Base-by-base conservation (phyloP, 2,329 filamentous ascomycete species). In the Cryphonectria nitschkei region DNA sequence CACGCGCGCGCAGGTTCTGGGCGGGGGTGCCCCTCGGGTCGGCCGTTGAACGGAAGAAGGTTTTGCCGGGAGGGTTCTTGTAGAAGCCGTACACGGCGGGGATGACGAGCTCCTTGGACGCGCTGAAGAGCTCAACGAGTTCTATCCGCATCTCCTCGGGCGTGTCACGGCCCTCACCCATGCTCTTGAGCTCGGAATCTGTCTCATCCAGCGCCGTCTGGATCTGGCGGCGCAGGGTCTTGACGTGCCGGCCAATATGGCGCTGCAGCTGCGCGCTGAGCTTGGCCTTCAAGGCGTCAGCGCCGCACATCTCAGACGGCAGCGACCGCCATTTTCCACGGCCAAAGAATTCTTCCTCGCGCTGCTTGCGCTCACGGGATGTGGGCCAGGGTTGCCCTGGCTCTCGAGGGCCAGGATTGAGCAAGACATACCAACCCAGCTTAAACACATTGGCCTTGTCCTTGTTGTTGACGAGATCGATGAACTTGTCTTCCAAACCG, bases 71-170 rank as follows among this genome's bases (percentile, higher is more conserved):
- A 0, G 85, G 85, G 71, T 86, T 86, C 80, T 87, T 87, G 81
- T 87, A 87, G 78, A 85, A 86, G 65, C 85, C 85, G 68, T 86
- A 84, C 37, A 86, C 83, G 54, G 85, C 84, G 3, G 85, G 85
- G 0, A 84, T 86, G 52, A 86, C 84, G n/a, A 87, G 81, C 68
- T 86, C 85, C 78, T 85, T 86, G 43, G 84, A 86, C 0, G 82
- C 80, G 0, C 84, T 85, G 72, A 86, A 87, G 7, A 87, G 80
- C 74, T 87, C 85, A 61, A 85, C 84, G 75, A 87, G 85, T 76
- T 87, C 83, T 71, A 85, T 81, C 19, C 84, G 81, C 85, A 87
- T 86, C 79, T 87, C 85, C 72, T 85, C 83, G 1, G 85, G 81
- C 0, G 84, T 86, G 73, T 86, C 85, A 70, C 84, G 85, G 70